Evolutionary conservation across 176 grass and related monocot genomes (phyloP), one percentile per base, ranked within the genome.

Genomic region (Aegilops sharonensis): DNA sequence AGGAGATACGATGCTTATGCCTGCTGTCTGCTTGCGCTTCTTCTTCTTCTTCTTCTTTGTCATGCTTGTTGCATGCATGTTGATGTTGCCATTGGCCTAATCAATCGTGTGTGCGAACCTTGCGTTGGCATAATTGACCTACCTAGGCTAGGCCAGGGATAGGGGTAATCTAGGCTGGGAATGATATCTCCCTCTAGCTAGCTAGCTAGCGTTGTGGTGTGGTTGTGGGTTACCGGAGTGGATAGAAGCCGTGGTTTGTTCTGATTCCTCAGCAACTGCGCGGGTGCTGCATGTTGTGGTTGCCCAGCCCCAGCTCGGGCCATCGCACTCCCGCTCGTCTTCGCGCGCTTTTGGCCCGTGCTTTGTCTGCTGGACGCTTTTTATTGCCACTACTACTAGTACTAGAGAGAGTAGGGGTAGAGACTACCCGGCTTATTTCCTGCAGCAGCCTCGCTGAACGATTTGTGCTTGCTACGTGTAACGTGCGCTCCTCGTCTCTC

Each of bases 1-100:
- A 42, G 11, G 43, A 64, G n/a, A 77, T 27, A 8, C n/a, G 79
- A 83, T 83, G 23, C 84, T 86, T 69, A 78, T 78, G 79, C 89
- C 4, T 18, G 72, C 72, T 81, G 84, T 65, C 64, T 78, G 10
- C 10, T 3, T 24, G 23, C 0, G 20, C 11, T 34, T 32, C 32
- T 37, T 11, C 31, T 64, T 23, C 17, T 21, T 31, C 64, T 76
- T 50, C 13, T 50, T 50, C 4, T 50, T 21, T 54, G 48, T 50
- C 62, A 70, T 50, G 78, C 70, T 62, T 81, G 62, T 47, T 57
- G 52, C 82, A 25, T 74, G 71, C 11, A 8, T 47, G 70, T 15
- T 56, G 15, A 20, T 20, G 76, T 3, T 36, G 66, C 45, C 42
- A 37, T 48, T 56, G 36, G 17, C 17, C 31, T 48, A 15, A 72